Conservation (phyloP, 768 basidiomycete species). For the Lentinula guzmanii region DNA sequence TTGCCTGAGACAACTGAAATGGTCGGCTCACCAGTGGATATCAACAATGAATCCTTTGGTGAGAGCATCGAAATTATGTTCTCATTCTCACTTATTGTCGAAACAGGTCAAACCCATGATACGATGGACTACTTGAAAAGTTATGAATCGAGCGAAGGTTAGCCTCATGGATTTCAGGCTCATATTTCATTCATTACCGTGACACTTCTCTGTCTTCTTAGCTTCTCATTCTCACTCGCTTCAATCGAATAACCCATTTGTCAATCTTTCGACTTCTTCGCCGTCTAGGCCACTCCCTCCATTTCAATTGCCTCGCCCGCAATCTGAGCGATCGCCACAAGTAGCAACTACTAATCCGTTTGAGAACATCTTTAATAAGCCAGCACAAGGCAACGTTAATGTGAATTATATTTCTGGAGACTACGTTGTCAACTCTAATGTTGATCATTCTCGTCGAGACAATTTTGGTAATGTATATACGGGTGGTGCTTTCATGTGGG, state of each 20-base stretch:
- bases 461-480: not conserved
- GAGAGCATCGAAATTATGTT: too few species aligned
- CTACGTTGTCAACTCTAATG: not conserved
- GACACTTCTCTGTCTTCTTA: too few species aligned
- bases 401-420: not conserved
- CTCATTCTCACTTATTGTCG: too few species aligned
- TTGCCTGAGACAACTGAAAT: not conserved
- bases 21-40: not conserved
- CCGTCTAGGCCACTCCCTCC: not conserved
- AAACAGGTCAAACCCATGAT: too few species aligned
- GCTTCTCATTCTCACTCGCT: too few species aligned
- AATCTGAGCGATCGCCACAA: not conserved
- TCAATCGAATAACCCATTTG: too few species aligned
- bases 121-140: too few species aligned
- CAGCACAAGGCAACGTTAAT: not conserved
- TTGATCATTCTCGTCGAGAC: not conserved
- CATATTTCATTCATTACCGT: too few species aligned
- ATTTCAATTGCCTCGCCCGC: not conserved
- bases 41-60: not conserved
- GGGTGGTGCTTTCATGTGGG: not conserved
- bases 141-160: too few species aligned
- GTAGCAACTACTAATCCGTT: not conserved
- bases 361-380: not conserved
- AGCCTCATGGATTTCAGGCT: too few species aligned
- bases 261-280: too few species aligned